These are phyloP conservation scores for Hericium rajendrae DNA, from an alignment of 768 basidiomycete species.

Conservation along the genomic window DNA sequence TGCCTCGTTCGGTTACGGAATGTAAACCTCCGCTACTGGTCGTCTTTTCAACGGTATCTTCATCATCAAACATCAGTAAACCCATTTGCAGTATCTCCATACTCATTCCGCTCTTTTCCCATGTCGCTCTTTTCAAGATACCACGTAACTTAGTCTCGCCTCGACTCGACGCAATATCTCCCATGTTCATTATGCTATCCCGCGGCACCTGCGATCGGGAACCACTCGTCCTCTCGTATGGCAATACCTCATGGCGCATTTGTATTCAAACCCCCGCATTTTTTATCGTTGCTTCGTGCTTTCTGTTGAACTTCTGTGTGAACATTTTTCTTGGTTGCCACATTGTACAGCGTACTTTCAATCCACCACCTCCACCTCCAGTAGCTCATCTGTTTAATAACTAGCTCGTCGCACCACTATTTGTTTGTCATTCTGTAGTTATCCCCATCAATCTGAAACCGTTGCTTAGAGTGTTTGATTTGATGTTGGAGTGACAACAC, in stretches of 20 bases:
- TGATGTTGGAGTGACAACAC: neutral
- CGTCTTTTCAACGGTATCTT: neutral
- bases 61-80: neutral
- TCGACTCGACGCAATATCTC: constrained; percentile 3
- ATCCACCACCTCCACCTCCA: constrained; percentile 19
- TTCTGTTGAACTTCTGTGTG: constrained; percentile 18
- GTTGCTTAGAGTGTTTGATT: constrained; percentile 1
- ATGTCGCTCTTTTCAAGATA: constrained; percentile 11
- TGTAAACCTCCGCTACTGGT: constrained; percentile 36
- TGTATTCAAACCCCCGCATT: constrained; percentile 28
- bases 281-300: constrained; percentile 23
- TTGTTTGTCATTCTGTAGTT: constrained; percentile 67
- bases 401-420: constrained; percentile 50
- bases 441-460: constrained; percentile 27
- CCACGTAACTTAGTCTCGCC: constrained; percentile 14
- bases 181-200: constrained; percentile 18
- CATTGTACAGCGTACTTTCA: constrained; percentile 26
- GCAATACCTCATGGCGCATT: constrained; percentile 28
- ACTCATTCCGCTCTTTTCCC: constrained; percentile 4
- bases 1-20: constrained; percentile 66
- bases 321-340: constrained; percentile 22
- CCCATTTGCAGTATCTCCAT: neutral
- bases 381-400: constrained; percentile 55
- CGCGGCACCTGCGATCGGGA: constrained; percentile 18
- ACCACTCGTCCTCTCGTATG: constrained; percentile 22